These are phyloP conservation scores for Cryptococcus hybrid DNA, from an alignment of 1,284 basidiomycete species.

Conservation along the genomic window DNA sequence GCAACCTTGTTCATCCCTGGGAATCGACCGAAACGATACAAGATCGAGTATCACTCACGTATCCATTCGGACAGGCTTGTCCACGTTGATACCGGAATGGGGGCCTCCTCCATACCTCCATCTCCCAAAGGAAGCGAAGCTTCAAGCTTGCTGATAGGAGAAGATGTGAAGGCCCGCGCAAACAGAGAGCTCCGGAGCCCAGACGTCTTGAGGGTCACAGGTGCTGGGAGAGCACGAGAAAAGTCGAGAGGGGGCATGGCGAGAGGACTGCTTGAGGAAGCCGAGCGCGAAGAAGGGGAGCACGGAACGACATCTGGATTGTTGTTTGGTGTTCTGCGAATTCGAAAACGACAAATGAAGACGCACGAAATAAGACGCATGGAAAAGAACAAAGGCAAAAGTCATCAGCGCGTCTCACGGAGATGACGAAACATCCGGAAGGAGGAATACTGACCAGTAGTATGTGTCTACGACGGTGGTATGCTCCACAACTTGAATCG, in stretches of 20 bases:
- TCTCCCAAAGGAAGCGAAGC: conserved; percentile 22
- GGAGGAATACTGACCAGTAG: too few species aligned
- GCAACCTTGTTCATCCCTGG: not conserved
- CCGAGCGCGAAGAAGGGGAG: conserved; percentile 18
- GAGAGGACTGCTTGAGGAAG: conserved; percentile 1
- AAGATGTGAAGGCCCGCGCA: conserved; percentile 6
- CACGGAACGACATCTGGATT: conserved; percentile 27
- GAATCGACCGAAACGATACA: not conserved
- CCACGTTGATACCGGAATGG: conserved; percentile 44
- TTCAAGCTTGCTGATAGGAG: conserved; percentile 14
- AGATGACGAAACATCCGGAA: too few species aligned
- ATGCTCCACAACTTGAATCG: too few species aligned
- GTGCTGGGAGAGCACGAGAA: conserved; percentile 6
- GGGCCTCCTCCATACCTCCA: conserved; percentile 39
- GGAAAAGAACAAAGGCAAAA: not conserved
- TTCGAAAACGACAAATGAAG: not conserved
- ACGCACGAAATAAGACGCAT: not conserved
- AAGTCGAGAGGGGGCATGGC: conserved; percentile 6
- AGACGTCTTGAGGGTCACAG: not conserved
- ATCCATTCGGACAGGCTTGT: conserved; percentile 41
- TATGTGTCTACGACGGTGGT: too few species aligned
- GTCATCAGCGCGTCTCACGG: too few species aligned
- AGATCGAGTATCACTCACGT: conserved; percentile 30
- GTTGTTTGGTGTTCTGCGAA: not conserved
- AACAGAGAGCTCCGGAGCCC: not conserved